Base-by-base conservation (phyloP, 768 basidiomycete genomes). In the Naganishia vishniacii region DNA sequence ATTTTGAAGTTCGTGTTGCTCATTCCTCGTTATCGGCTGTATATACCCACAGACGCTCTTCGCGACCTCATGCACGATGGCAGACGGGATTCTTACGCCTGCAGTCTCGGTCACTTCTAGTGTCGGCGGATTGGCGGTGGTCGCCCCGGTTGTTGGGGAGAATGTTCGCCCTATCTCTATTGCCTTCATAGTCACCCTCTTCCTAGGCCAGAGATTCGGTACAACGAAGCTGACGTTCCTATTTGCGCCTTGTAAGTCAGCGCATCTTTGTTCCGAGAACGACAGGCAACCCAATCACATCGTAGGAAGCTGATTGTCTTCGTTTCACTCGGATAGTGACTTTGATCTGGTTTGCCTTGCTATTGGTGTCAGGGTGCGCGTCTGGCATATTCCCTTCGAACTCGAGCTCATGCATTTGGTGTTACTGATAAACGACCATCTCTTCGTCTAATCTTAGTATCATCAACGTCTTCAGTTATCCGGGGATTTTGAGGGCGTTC, bases 81-180 rank as follows among this genome's bases (percentile, higher is more conserved):
- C 85, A 0, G 86, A 88, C 65, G 86, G 86, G 34, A 77, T 86
- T 23, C 81, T 87, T 37, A 62, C 70, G 13, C 69, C 85, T 4
- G 85, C 86, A 5, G 85, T 87, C 6, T 85, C 84, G 0, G 83
- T 87, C 8, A 85, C 84, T 0, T 84, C 83, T 41, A 86, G 85
- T 4, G 84, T 87, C 1, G 82, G 79, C 16, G 86, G 87, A n/a
- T 84, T 88, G 64, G 84, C 81, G 0, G 82, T 86, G 15, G 85
- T 84, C 9, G 82, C 82, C 46, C 79, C 83, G 0, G 78, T 77
- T 2, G 81, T 86, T 8, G 59, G 69, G 1, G 66, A 75, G 11
- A 77, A 83, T 42, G 80, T 86, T 44, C 78, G 81, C n/a, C 79
- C 81, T 13, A 84, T 88, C 13, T 85, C 85, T 9, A 82, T 85